A percentile compares a stretch with the other conserved stretches of the same genome.
Evolutionary conservation across 2,329 filamentous ascomycete species (phyloP).

Genomic region (Piedraia hortae): DNA sequence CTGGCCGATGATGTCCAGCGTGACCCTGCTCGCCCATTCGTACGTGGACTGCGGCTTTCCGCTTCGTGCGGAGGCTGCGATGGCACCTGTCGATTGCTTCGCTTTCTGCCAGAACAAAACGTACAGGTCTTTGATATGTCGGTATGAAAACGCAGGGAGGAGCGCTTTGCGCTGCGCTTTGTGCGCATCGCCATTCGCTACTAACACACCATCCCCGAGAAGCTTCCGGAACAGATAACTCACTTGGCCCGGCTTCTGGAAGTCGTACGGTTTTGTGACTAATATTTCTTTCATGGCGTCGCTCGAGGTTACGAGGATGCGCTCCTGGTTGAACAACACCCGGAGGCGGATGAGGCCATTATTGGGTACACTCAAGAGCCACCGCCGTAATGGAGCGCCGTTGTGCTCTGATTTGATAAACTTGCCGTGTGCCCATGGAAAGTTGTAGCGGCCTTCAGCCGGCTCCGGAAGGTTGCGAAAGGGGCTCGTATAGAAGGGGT

Average conservation of each 20-base stretch:
- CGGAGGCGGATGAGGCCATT: not conserved
- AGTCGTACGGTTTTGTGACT: not conserved
- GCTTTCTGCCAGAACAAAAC: not conserved
- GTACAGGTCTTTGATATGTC: not conserved
- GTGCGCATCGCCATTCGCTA: not conserved
- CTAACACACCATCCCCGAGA: not conserved
- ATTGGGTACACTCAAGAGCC: not conserved
- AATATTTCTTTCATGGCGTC: not conserved
- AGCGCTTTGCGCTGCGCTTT: not conserved
- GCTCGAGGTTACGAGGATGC: constrained; percentile 14
- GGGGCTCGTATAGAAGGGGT: not conserved
- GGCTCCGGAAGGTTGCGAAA: not conserved
- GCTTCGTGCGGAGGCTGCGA: not conserved
- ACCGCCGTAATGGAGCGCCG: not conserved
- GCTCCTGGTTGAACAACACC: not conserved
- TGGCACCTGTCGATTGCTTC: constrained; percentile 6
- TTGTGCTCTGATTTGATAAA: not conserved
- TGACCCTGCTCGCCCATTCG: not conserved
- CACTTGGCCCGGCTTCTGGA: not conserved
- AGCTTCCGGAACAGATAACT: not conserved
- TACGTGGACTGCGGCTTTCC: not conserved
- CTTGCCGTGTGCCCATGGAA: constrained; percentile 1
- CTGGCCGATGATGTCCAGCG: constrained; percentile 26
- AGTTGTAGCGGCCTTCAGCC: not conserved
- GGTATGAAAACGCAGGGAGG: not conserved